Evolutionary conservation across 2,329 filamentous ascomycete species (phyloP).

Genomic region (Myriosclerotinia duriaeana): DNA sequence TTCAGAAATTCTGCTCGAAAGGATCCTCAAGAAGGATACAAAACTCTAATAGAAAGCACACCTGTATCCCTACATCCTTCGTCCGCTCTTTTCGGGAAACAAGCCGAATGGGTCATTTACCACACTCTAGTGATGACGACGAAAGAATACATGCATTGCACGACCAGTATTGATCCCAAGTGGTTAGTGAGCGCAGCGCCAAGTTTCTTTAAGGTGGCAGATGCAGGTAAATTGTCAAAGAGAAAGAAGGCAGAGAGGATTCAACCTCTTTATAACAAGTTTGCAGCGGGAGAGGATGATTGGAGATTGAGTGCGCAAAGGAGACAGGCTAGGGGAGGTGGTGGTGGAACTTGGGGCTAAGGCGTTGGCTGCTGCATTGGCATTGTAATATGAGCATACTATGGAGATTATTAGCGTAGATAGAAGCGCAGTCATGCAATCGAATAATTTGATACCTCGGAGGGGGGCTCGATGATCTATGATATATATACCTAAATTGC

Average conservation of each 20-base stretch:
- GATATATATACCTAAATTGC: neutral
- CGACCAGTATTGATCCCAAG: conserved; percentile 90
- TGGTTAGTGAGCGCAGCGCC: conserved; percentile 95
- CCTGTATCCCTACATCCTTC: conserved; percentile 93
- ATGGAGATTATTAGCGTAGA: neutral
- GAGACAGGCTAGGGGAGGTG: conserved; percentile 77
- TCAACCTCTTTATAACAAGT: conserved; percentile 91
- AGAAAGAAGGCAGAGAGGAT: conserved; percentile 92
- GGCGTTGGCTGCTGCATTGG: neutral
- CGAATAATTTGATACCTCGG: neutral
- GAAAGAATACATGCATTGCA: conserved; percentile 97
- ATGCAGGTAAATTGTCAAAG: conserved; percentile 74
- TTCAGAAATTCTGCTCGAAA: conserved; percentile 95
- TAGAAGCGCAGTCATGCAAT: neutral
- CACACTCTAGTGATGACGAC: conserved; percentile 87
- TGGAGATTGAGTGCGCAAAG: conserved; percentile 90
- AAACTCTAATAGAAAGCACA: conserved; percentile 92
- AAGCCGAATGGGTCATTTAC: conserved; percentile 95
- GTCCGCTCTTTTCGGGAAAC: conserved; percentile 90
- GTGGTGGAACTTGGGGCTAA: conserved; percentile 90
- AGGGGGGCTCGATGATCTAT: no score
- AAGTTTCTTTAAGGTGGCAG: conserved; percentile 96
- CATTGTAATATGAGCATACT: neutral
- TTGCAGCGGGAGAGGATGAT: conserved; percentile 79
- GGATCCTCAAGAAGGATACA: conserved; percentile 95